Evolutionary conservation across 306 rosid genomes (phyloP), one percentile per base, ranked within the genome.

Genomic region (Medicago arabica): DNA sequence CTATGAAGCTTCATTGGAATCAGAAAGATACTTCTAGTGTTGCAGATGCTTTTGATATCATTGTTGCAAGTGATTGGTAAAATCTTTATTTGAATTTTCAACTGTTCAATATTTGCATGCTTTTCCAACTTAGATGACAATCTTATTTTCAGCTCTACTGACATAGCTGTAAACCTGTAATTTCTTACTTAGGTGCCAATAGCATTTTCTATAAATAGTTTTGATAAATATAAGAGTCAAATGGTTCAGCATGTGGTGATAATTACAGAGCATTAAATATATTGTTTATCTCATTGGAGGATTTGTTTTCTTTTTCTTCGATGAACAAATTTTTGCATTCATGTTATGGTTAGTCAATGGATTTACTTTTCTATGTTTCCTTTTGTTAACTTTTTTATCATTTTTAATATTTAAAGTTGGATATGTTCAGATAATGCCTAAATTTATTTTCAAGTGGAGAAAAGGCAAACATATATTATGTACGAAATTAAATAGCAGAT

Each of bases 1-100:
- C 96, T 74, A 76, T 87, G 97, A 84, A 73, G 80, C 86, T 94
- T 86, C 97, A 94, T 67, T 94, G 97, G 98, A 85, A 85, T 85
- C 90, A 88, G 67, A 89, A 87, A 38, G 88, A 88, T 51, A 58
- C 65, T 64, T 86, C 80, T 21, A 78, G 80, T 78, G 38, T 87
- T 31, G 81, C 84, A 49, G 78, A 80, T 72, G 70, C 81, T 71
- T 91, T 88, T 77, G 97, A 95, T 80, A 72, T 89, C 86, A 83
- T 93, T 75, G 78, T 93, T 71, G 95, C 95, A 44, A 93, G 98
- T 82, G 95, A 90, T 83, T 87, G 97, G 96, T 89, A 61, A 66
- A 88, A 72, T 49, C 64, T 51, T 51, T 44, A 63, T 21, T 82
- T 47, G 15, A 74, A 44, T 57, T 78, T 34, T 63, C 44, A 4